Evolutionary conservation across 768 basidiomycete genomes (phyloP).

Genomic region (Serendipita vermifera): DNA sequence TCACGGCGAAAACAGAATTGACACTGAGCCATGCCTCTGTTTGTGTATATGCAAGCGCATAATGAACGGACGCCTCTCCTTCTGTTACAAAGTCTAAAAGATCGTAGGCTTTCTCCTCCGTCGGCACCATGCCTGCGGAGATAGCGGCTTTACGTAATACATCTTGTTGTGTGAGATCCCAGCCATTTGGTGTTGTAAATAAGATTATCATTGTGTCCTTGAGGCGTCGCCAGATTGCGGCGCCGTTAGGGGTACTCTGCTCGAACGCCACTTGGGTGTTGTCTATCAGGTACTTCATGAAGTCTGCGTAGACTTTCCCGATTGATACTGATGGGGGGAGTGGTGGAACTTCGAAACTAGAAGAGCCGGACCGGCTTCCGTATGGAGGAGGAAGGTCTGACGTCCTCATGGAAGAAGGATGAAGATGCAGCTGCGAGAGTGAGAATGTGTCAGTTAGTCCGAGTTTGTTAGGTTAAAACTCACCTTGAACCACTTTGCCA

Average conservation of each 20-base stretch:
- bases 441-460: neutral
- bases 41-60: neutral
- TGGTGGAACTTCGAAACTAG: neutral
- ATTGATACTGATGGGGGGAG: neutral
- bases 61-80: constrained; percentile 10
- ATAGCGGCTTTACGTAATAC: constrained; percentile 19
- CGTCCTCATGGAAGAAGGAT: neutral
- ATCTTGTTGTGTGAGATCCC: constrained; percentile 18
- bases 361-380: neutral
- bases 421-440: neutral
- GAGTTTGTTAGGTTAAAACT: neutral
- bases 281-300: neutral
- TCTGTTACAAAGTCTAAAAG: constrained; percentile 7
- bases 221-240: constrained; percentile 15
- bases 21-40: neutral
- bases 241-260: neutral
- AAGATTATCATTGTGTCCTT: constrained; percentile 17
- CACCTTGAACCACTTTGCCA: constrained; percentile 4
- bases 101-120: neutral
- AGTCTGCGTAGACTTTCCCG: neutral
- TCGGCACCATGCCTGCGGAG: constrained; percentile 18
- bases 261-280: neutral
- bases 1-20: neutral
- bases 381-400: neutral
- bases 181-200: constrained; percentile 19